Evolutionary conservation across 1,284 basidiomycete species (phyloP).

Genomic region (Xerocomus amazonicus): DNA sequence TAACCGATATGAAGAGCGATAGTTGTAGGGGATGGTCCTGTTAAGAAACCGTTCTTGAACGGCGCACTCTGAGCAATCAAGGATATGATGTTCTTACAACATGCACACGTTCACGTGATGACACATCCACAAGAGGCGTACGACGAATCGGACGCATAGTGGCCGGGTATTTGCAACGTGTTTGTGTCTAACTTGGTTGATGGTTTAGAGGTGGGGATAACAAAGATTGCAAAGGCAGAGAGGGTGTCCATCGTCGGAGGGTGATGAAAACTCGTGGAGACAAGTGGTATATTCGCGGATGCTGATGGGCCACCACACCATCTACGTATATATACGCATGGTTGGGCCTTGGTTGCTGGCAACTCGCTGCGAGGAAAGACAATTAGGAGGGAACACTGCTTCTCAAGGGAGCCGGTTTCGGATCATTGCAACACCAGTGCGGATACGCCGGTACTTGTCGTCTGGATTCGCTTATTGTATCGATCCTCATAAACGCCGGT

Average conservation of each 20-base stretch:
- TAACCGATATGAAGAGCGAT: neutral
- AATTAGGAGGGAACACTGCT: conserved; percentile 14
- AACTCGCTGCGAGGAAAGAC: conserved; percentile 6
- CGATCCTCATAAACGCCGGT: neutral
- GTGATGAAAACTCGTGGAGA: conserved; percentile 6
- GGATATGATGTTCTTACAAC: conserved; percentile 12
- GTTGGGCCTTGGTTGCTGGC: neutral
- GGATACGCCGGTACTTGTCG: conserved; percentile 3
- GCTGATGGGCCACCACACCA: neutral
- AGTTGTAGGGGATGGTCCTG: too few species aligned
- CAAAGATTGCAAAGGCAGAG: conserved; percentile 4
- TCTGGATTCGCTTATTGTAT: conserved; percentile 17
- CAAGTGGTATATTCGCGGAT: conserved; percentile 4
- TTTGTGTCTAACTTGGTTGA: conserved; percentile 1
- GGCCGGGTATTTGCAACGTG: conserved; percentile 12
- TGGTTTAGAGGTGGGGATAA: neutral
- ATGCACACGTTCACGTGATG: conserved; percentile 13
- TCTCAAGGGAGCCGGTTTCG: neutral
- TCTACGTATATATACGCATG: conserved; percentile 20
- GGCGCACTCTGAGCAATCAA: neutral
- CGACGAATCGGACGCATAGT: conserved; percentile 2
- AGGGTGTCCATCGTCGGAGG: conserved; percentile 20
- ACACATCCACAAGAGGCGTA: conserved; percentile 5
- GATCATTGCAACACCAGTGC: conserved; percentile 1
- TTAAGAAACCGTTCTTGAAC: too few species aligned